Conservation (phyloP, 2,329 filamentous ascomycete species). For the Blastomyces gilchristii region DNA sequence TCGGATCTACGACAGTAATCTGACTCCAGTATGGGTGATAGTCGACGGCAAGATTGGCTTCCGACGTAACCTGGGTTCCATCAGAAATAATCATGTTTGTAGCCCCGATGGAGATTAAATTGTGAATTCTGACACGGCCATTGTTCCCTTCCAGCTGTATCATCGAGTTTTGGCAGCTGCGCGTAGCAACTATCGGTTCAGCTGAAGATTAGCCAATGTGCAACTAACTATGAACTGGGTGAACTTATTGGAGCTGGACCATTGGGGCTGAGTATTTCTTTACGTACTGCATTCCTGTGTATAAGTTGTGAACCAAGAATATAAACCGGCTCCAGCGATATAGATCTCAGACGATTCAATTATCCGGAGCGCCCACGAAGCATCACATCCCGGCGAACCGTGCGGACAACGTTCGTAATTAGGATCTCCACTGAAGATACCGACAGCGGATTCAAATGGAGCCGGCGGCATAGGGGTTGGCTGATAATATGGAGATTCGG, state of each 20-base stretch:
- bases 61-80: neutral
- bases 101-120: conserved; percentile 6
- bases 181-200: neutral
- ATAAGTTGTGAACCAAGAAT: conserved; percentile 7
- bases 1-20: conserved; percentile 7
- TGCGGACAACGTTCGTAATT: neutral
- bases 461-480: conserved; percentile 5
- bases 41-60: conserved; percentile 8
- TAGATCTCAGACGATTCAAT: conserved; percentile 3
- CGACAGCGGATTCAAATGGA: conserved; percentile 4
- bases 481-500: conserved; percentile 8
- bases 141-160: conserved; percentile 3
- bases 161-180: conserved; percentile 3
- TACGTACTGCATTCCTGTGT: conserved; percentile 6
- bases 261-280: neutral
- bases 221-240: neutral
- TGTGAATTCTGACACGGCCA: conserved; percentile 1
- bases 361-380: conserved; percentile 6
- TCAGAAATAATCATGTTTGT: conserved; percentile 7
- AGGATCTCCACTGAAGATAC: conserved; percentile 1
- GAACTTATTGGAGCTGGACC: neutral
- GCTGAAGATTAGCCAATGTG: neutral
- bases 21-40: conserved; percentile 11
- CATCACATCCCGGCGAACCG: neutral
- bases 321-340: conserved; percentile 6